phyloP scores from a whole-genome alignment of 1,139 yeast genomes.

The Sugiyamaella japonica region DNA sequence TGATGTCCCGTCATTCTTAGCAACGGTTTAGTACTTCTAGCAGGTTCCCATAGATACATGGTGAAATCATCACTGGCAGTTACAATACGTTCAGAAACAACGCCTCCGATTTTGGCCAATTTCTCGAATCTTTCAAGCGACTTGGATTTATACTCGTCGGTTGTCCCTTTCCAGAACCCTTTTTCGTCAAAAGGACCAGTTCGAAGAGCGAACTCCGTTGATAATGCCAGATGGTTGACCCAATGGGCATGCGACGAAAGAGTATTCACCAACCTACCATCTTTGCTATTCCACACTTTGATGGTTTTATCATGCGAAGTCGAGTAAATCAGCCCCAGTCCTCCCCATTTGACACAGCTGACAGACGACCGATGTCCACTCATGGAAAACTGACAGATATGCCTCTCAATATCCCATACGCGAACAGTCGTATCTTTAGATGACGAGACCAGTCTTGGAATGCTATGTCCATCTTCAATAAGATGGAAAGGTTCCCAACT shows the following conservation, averaged over 20 bases:
- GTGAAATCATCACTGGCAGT: slow-evolving; percentile 98
- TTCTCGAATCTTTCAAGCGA: slow-evolving; percentile 71
- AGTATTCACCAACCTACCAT: slow-evolving; percentile 77
- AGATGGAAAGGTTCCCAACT: slow-evolving; percentile 95
- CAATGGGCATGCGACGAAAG: slow-evolving; percentile 93
- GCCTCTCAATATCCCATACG: slow-evolving; percentile 83
- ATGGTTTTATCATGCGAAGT: slow-evolving; percentile 96
- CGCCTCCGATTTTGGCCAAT: slow-evolving; percentile 72
- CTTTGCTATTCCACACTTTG: slow-evolving; percentile 84
- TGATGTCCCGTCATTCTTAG: slow-evolving; percentile 98
- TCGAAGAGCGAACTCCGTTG: slow-evolving; percentile 85
- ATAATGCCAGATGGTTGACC: slow-evolving; percentile 91
- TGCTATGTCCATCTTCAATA: slow-evolving; percentile 56
- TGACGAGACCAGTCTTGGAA: slow-evolving; percentile 77
- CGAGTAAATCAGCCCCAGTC: slow-evolving; percentile 78
- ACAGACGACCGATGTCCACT: slow-evolving; percentile 89
- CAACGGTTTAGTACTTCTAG: slow-evolving; percentile 74
- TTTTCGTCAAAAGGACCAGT: slow-evolving; percentile 79
- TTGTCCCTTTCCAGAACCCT: slow-evolving; percentile 42
- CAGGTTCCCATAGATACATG: slow-evolving; percentile 96
- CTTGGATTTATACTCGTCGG: slow-evolving; percentile 57
- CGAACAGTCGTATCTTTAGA: slow-evolving; percentile 91
- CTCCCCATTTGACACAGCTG: slow-evolving; percentile 96
- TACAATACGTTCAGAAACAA: slow-evolving; percentile 73
- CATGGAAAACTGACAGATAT: slow-evolving; percentile 68